Base-by-base conservation (phyloP, 805 yeast species). In the Yamadazyma insecticola region DNA sequence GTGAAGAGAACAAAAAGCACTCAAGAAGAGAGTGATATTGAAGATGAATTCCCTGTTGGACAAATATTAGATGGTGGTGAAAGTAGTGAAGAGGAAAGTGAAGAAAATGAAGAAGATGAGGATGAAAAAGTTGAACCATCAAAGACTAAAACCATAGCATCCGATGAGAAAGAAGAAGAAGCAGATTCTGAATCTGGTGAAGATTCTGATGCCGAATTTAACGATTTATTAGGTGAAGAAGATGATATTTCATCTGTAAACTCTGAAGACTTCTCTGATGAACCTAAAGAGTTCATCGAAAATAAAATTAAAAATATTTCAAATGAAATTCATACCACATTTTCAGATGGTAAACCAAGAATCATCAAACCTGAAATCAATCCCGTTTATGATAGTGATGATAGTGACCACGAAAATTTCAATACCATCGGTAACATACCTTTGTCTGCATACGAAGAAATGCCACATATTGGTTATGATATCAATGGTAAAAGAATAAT, bases 401-500 rank as follows among this genome's bases (percentile, higher is more conserved):
- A 92, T 51, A 77, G 88, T 45, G 97, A 89, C 51, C 73, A 77
- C 40, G 94, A 86, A 40, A 67, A 70, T 24, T 63, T 62, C 45
- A 92, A 92, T 60, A 87, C 97, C 4, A 85, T 92, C 45, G 98
- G 98, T 29, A 86, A 92, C 53, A 74, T 92, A 36, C 97, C 98
- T 30, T 51, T 92, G 13, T 75, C 90, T 13, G 96, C 96, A 2
- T 92, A 92, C 54, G 98, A 92, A 34, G 95, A 89, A 58, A 83
- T 82, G 79, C 98, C 98, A 1, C 98, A 92, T 54, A 78, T 92
- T 38, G 97, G 98, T 36, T 92, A 92, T 57, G 90, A 87, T 55
- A 89, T 92, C 49, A 92, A 92, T 55, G 98, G 99, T 50, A 90
- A 89, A 55, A 77, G 98, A 53, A 89, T 92, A 52, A 90, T 92